Evolutionary conservation across 2,329 filamentous ascomycete species (phyloP).

Genomic region (Sporothrix dimorphospora): DNA sequence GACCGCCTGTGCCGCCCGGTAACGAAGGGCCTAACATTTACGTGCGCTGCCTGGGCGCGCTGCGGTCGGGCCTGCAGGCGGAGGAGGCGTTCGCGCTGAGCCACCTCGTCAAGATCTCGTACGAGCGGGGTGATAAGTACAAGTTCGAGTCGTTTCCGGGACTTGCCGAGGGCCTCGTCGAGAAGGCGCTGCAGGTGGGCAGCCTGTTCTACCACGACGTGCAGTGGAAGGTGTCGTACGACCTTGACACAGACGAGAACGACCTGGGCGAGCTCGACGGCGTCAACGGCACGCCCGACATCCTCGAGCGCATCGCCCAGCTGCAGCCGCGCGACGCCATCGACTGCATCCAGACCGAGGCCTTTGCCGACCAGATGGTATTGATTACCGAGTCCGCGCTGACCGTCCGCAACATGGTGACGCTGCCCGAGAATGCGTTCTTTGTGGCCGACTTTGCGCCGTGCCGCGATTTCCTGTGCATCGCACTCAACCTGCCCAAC

Average conservation of each 20-base stretch:
- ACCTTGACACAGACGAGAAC: constrained; percentile 55
- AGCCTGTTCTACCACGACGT: constrained; percentile 75
- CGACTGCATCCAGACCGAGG: constrained; percentile 72
- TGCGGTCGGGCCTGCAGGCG: constrained; percentile 75
- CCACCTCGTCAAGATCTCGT: constrained; percentile 93
- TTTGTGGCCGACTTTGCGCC: constrained; percentile 77
- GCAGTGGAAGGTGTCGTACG: constrained; percentile 77
- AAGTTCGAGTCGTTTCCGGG: constrained; percentile 90
- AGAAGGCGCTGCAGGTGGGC: constrained; percentile 79
- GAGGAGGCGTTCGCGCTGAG: constrained; percentile 94
- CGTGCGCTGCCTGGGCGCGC: constrained; percentile 78
- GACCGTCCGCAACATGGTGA: constrained; percentile 94
- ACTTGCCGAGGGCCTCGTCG: constrained; percentile 83
- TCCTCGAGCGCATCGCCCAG: constrained; percentile 70
- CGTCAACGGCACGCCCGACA: constrained; percentile 69
- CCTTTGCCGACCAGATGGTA: constrained; percentile 71
- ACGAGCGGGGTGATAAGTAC: constrained; percentile 92
- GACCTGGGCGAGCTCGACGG: constrained; percentile 56
- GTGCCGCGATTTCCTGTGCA: constrained; percentile 79
- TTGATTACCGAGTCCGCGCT: constrained; percentile 84
- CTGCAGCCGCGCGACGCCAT: constrained; percentile 63
- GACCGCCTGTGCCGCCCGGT: constrained; percentile 54
- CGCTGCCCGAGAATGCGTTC: constrained; percentile 82
- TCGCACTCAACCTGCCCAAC: constrained; percentile 76
- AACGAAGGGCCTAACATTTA: constrained; percentile 88